Percentiles rank a stretch among this genome's conserved stretches.
Conservation (phyloP, 208 protist genomes). For the Trichomonas vaginalis region DNA sequence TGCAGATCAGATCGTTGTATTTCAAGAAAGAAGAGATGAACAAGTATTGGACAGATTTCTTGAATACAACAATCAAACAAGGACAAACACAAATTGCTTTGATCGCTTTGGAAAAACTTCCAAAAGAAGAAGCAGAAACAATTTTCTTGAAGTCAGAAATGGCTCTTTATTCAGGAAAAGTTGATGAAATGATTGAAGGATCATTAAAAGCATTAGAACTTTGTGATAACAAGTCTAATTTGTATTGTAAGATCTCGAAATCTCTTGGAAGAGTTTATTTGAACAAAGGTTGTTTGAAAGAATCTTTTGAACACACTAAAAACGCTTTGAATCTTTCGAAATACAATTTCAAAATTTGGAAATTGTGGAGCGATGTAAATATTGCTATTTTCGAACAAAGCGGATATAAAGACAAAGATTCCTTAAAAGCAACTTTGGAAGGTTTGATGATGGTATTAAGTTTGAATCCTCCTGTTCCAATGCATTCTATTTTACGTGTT, state of each 20-base stretch:
- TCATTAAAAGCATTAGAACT: background rate
- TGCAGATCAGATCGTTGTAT: background rate
- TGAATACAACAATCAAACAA: background rate
- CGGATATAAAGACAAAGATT: background rate
- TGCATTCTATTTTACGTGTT: background rate
- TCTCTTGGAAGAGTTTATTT: background rate
- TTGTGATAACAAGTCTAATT: background rate
- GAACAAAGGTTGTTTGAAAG: background rate
- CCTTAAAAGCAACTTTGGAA: background rate
- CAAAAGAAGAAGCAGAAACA: background rate
- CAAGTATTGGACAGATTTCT: background rate
- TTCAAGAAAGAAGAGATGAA: background rate
- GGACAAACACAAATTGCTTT: background rate
- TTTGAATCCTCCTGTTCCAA: background rate
- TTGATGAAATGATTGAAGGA: background rate
- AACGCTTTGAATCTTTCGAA: background rate
- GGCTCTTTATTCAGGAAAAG: background rate
- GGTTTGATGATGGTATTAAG: background rate
- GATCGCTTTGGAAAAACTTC: background rate
- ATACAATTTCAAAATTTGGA: background rate
- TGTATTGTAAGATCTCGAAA: background rate
- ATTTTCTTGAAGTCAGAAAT: background rate
- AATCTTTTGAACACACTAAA: background rate
- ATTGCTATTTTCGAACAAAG: background rate
- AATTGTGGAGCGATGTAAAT: background rate